A percentile compares a stretch with the other conserved stretches of the same genome.
These are phyloP conservation scores for Saturnispora sekii DNA, from an alignment of 805 yeast species.

Conservation along the genomic window DNA sequence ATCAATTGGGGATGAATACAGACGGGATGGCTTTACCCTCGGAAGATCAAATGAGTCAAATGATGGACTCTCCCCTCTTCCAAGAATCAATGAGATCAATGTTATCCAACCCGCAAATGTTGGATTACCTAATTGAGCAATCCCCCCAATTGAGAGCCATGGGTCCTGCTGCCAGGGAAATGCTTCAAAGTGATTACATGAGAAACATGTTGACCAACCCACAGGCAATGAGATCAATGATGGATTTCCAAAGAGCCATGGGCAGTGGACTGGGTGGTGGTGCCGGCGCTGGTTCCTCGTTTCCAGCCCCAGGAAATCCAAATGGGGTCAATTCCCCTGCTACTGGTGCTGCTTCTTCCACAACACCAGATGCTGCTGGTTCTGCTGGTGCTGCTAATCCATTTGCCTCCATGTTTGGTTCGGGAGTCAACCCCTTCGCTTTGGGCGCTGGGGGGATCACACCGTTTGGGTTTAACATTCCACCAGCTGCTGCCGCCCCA, in stretches of 20 bases:
- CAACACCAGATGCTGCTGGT: constrained; percentile 9
- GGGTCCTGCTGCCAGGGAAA: constrained; percentile 84
- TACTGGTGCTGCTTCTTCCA: constrained; percentile 13
- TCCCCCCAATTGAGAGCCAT: constrained; percentile 75
- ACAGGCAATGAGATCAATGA: constrained; percentile 70
- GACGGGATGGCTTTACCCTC: constrained; percentile 82
- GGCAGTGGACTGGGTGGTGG: constrained; percentile 21
- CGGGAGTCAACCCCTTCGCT: constrained; percentile 16
- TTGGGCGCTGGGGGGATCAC: constrained; percentile 34
- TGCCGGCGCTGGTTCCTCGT: constrained; percentile 23
- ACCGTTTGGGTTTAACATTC: constrained; percentile 49
- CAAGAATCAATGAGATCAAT: constrained; percentile 76
- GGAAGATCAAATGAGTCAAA: constrained; percentile 60
- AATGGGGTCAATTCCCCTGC: constrained; percentile 12
- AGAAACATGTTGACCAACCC: constrained; percentile 79
- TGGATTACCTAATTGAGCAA: constrained; percentile 70
- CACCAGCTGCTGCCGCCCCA: constrained; percentile 40
- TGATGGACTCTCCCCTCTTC: constrained; percentile 75
- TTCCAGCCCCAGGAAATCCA: constrained; percentile 43
- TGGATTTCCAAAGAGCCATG: constrained; percentile 57
- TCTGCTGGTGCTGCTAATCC: constrained; percentile 37
- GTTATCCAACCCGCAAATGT: constrained; percentile 81
- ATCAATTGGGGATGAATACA: constrained; percentile 58
- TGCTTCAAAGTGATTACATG: constrained; percentile 76
- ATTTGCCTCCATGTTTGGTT: constrained; percentile 30